A percentile compares a stretch with the other conserved stretches of the same genome.
phyloP scores from a whole-genome alignment of 2,329 filamentous ascomycete species.

The Microcyclospora pomicola region DNA sequence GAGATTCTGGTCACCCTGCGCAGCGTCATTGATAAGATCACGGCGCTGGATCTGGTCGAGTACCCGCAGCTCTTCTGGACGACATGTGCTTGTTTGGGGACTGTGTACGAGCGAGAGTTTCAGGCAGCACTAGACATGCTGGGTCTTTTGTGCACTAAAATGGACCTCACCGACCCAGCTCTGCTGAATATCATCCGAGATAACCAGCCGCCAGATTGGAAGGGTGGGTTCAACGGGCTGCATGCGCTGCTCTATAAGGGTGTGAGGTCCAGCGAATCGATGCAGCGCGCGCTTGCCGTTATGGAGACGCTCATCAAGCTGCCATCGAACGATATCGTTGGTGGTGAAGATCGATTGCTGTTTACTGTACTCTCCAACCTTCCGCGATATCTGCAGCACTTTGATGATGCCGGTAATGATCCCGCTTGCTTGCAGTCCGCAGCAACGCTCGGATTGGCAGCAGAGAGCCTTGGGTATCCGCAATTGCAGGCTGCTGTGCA shows the following conservation, averaged over 20 bases:
- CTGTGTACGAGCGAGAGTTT: slow-evolving; percentile 91
- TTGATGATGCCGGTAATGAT: slow-evolving; percentile 51
- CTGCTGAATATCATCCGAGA: slow-evolving; percentile 61
- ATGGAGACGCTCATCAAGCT: slow-evolving; percentile 67
- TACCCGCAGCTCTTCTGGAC: slow-evolving; percentile 98
- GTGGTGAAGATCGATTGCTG: slow-evolving; percentile 67
- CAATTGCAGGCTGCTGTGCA: slow-evolving; percentile 56
- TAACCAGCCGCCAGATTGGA: slow-evolving; percentile 73
- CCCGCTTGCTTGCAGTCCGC: slow-evolving; percentile 48
- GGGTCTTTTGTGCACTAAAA: slow-evolving; percentile 67
- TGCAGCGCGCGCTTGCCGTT: slow-evolving; percentile 62
- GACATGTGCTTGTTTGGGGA: slow-evolving; percentile 88
- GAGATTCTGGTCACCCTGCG: slow-evolving; percentile 92
- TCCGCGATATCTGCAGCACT: slow-evolving; percentile 65
- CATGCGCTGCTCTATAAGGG: slow-evolving; percentile 84
- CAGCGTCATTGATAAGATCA: slow-evolving; percentile 75
- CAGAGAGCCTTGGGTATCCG: slow-evolving; percentile 56
- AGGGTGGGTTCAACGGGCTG: slow-evolving; percentile 74
- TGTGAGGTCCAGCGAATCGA: slow-evolving; percentile 68
- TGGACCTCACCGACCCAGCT: slow-evolving; percentile 60
- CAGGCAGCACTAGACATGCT: slow-evolving; percentile 85
- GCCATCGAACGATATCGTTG: slow-evolving; percentile 67
- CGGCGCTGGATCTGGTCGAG: slow-evolving; percentile 63
- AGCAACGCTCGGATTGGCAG: slow-evolving; percentile 54
- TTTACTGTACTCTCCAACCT: slow-evolving; percentile 87